Evolutionary conservation across 129 eudicot species (phyloP).

Genomic region (Helichrysum umbraculigerum): DNA sequence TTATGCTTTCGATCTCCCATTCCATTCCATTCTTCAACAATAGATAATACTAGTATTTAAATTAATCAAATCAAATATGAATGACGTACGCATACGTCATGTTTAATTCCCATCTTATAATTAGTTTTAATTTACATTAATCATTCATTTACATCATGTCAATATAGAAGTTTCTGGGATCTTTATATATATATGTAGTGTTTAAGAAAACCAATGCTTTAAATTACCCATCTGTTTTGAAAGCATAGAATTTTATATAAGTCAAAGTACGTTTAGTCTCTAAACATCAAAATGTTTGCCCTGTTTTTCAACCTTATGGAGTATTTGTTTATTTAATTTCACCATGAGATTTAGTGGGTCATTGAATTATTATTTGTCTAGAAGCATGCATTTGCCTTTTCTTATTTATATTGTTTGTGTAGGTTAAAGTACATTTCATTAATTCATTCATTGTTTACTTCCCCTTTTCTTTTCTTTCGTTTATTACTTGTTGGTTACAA

Average conservation of each 20-base stretch:
- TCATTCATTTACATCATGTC: too few relatives aligned
- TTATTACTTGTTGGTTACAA: background rate
- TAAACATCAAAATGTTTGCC: background rate
- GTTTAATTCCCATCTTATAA: background rate
- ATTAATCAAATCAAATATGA: background rate
- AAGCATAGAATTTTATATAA: too few relatives aligned
- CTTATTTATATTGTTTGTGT: constrained; percentile 23
- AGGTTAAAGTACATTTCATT: constrained; percentile 22
- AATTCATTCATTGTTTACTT: background rate
- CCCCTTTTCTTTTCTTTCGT: background rate
- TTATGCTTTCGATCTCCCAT: constrained; percentile 24
- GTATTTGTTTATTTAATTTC: background rate
- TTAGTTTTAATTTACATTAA: too few relatives aligned
- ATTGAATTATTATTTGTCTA: constrained; percentile 19
- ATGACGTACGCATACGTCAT: constrained; percentile 15
- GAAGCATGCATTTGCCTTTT: constrained; percentile 32
- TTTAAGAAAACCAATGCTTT: too few relatives aligned
- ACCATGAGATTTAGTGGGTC: constrained; percentile 31
- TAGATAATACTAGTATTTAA: background rate
- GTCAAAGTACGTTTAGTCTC: too few relatives aligned
- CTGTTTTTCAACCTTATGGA: background rate
- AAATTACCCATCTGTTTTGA: too few relatives aligned
- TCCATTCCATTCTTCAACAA: background rate
- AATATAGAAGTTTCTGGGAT: too few relatives aligned
- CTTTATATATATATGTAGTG: too few relatives aligned